Evolutionary conservation across 805 yeast genomes (phyloP).

Genomic region (Cyberlindnera sargentensis): DNA sequence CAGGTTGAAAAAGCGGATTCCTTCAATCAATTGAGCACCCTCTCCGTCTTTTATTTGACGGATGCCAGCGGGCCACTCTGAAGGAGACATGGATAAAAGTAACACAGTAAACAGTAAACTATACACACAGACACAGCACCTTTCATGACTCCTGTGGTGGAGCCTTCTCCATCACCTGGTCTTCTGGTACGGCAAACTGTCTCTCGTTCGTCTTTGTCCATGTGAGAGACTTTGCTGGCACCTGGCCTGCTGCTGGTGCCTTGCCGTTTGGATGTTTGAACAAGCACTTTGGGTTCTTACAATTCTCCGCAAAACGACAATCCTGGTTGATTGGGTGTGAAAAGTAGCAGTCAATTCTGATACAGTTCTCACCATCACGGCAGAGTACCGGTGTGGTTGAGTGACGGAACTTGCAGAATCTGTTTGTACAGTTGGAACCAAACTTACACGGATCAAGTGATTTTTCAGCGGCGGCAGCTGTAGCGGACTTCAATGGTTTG

Average conservation of each 20-base stretch:
- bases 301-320: slow-evolving; percentile 73
- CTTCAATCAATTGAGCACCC: neutral
- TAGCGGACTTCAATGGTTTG: slow-evolving; percentile 22
- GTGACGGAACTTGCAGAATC: slow-evolving; percentile 77
- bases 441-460: slow-evolving; percentile 79
- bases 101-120: neutral
- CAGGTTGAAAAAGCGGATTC: neutral
- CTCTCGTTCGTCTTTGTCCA: slow-evolving; percentile 47
- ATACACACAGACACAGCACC: neutral
- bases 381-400: slow-evolving; percentile 69
- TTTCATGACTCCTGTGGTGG: slow-evolving; percentile 36
- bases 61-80: neutral
- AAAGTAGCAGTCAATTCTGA: slow-evolving; percentile 74
- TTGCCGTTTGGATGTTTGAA: slow-evolving; percentile 82
- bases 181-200: slow-evolving; percentile 72
- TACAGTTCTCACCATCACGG: slow-evolving; percentile 75
- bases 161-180: slow-evolving; percentile 64
- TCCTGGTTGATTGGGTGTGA: slow-evolving; percentile 74
- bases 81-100: slow-evolving; percentile 1
- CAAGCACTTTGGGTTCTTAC: slow-evolving; percentile 65
- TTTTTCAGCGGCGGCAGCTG: slow-evolving; percentile 29
- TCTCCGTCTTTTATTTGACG: neutral
- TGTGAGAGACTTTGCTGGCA: slow-evolving; percentile 13
- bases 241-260: slow-evolving; percentile 20
- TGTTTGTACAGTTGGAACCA: slow-evolving; percentile 69